A percentile compares a stretch with the other conserved stretches of the same genome.
These are phyloP conservation scores for Paramecium tetraurelia DNA, from an alignment of 73 alveolate species.

Conservation along the genomic window DNA sequence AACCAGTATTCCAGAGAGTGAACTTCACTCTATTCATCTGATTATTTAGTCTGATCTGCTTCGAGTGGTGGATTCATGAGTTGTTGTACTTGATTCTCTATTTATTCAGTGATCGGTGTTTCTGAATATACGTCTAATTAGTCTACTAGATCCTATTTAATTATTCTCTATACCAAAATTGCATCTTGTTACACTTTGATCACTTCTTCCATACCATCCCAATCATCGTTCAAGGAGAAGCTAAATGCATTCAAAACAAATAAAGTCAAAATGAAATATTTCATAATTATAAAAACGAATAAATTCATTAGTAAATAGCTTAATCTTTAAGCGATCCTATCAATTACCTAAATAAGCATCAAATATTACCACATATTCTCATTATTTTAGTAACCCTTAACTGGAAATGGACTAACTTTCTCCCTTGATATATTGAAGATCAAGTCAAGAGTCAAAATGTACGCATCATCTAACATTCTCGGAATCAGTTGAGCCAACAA, in stretches of 20 bases:
- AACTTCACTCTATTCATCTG: not conserved
- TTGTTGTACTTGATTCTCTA: not conserved
- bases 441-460: constrained; percentile 76
- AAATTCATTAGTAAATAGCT: not conserved
- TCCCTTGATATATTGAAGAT: constrained; percentile 46
- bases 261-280: not conserved
- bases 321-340: not conserved
- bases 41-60: not conserved
- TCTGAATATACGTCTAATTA: not conserved
- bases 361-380: constrained; percentile 1
- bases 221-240: not conserved
- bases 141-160: not conserved
- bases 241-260: not conserved
- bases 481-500: constrained; percentile 73
- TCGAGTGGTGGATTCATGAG: not conserved
- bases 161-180: not conserved
- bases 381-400: not conserved
- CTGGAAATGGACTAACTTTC: not conserved
- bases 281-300: not conserved
- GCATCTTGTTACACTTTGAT: not conserved
- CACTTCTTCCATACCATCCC: not conserved
- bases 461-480: constrained; percentile 88
- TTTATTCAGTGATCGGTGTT: not conserved
- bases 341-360: not conserved
- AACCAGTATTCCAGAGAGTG: not conserved